Percentiles rank a stretch among this genome's conserved stretches.
Evolutionary conservation across 2,329 filamentous ascomycete species (phyloP).

Genomic region (Teratosphaeria viscida): DNA sequence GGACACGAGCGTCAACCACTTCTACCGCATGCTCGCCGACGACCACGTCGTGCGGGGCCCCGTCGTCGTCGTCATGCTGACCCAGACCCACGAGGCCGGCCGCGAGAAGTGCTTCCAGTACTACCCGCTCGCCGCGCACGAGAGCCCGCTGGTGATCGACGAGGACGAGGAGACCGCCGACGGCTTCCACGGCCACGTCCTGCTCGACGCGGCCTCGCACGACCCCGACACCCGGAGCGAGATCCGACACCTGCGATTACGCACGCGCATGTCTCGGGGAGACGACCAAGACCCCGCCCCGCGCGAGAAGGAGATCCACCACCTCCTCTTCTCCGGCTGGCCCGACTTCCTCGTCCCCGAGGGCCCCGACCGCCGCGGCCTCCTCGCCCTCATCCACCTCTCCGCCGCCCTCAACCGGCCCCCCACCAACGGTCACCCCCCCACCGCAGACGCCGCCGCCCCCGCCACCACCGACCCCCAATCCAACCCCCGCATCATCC

Average conservation of each 20-base stretch:
- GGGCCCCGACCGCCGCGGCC: constrained; percentile 53
- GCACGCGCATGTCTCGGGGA: constrained; percentile 12
- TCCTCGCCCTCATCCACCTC: constrained; percentile 59
- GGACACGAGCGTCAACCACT: constrained; percentile 60
- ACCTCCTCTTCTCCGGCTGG: constrained; percentile 80
- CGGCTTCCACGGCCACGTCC: constrained; percentile 57
- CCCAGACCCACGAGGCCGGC: constrained; percentile 68
- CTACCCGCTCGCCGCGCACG: constrained; percentile 40
- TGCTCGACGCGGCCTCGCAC: constrained; percentile 44
- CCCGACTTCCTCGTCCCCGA: constrained; percentile 80
- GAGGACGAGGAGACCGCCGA: constrained; percentile 11
- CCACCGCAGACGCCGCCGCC: constrained; percentile 1
- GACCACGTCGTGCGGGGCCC: constrained; percentile 39
- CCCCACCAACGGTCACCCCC: constrained; percentile 4
- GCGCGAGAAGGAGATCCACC: constrained; percentile 56
- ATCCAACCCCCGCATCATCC: constrained; percentile 60
- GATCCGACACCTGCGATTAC: constrained; percentile 59
- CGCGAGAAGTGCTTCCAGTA: constrained; percentile 83
- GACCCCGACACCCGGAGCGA: constrained; percentile 53
- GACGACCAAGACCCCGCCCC: background rate
- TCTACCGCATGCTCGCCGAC: constrained; percentile 85
- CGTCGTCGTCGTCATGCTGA: constrained; percentile 88
- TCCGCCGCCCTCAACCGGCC: constrained; percentile 47
- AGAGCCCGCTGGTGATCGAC: constrained; percentile 17
- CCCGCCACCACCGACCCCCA: constrained; percentile 10